Percentiles rank a stretch among this genome's conserved stretches.
These are phyloP conservation scores for Parmales sp. DNA, from an alignment of 108 stramenopile genomes.

Conservation along the genomic window DNA sequence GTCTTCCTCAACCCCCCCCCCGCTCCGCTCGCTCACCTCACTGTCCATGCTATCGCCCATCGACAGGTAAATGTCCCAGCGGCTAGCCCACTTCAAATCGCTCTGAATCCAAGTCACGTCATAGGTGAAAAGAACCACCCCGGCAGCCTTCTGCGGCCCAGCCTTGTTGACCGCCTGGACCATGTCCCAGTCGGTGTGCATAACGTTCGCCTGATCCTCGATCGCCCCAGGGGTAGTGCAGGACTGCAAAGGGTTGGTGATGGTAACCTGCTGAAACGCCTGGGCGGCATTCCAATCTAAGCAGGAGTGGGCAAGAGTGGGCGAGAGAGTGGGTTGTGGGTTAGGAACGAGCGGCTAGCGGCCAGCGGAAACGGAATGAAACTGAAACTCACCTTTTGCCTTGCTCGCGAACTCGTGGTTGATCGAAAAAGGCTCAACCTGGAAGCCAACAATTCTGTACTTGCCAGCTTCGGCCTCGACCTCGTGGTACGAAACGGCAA, in stretches of 20 bases:
- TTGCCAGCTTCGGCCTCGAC: constrained; percentile 62
- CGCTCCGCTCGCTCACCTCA: too few species aligned
- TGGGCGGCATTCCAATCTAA: neutral
- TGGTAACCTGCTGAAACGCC: neutral
- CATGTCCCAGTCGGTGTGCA: constrained; percentile 71
- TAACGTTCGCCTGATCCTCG: neutral
- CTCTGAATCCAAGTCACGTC: constrained; percentile 83
- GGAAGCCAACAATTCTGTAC: constrained; percentile 82
- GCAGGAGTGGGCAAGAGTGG: too few species aligned
- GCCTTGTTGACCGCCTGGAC: constrained; percentile 23
- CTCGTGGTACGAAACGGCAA: constrained; percentile 82
- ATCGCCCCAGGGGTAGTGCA: too few species aligned
- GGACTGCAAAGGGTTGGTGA: neutral
- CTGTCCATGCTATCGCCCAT: constrained; percentile 89
- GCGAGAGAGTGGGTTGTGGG: too few species aligned
- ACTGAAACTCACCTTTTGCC: constrained; percentile 31
- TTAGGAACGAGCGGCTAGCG: too few species aligned
- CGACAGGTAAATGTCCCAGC: constrained; percentile 94
- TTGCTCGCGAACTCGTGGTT: constrained; percentile 67
- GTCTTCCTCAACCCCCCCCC: too few species aligned
- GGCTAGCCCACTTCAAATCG: constrained; percentile 81
- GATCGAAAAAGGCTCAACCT: constrained; percentile 90
- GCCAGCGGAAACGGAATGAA: too few species aligned
- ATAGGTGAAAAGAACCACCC: constrained; percentile 85
- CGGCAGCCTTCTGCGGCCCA: constrained; percentile 58